phyloP scores from a whole-genome alignment of 495 filamentous ascomycete species.

The Immersiella caudata region DNA sequence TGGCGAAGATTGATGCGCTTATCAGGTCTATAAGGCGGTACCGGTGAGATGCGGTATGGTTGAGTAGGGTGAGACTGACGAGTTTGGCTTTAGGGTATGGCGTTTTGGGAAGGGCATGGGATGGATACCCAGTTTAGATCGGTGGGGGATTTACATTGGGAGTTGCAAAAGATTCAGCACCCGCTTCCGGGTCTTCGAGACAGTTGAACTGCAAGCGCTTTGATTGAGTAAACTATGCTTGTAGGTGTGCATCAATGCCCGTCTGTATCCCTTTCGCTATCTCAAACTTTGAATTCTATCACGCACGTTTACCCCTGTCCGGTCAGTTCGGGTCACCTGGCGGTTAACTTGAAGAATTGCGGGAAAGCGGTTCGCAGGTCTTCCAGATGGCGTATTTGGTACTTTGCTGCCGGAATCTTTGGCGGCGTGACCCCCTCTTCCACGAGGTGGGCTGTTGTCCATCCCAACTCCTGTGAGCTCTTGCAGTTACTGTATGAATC shows the following conservation, averaged over 20 bases:
- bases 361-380: slow-evolving; percentile 75
- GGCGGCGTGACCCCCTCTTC: slow-evolving; percentile 68
- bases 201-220: not conserved
- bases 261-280: not conserved
- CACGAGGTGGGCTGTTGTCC: slow-evolving; percentile 79
- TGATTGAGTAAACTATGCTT: not conserved
- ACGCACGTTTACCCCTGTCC: not conserved
- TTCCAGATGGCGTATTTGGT: slow-evolving; percentile 70
- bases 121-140: not conserved
- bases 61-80: not conserved
- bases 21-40: slow-evolving; percentile 59
- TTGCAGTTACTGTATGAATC: slow-evolving; percentile 78
- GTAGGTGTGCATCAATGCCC: not conserved
- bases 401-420: slow-evolving; percentile 60
- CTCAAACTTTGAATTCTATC: slow-evolving; percentile 4
- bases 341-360: slow-evolving; percentile 66
- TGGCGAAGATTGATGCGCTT: slow-evolving; percentile 68
- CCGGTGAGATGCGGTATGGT: slow-evolving; percentile 26
- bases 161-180: not conserved
- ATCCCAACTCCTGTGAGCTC: slow-evolving; percentile 72
- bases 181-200: not conserved
- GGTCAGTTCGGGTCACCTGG: not conserved
- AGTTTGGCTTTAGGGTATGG: not conserved
- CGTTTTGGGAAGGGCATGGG: not conserved
- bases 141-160: not conserved